Percentiles rank a stretch among this genome's conserved stretches.
phyloP scores from a whole-genome alignment of 2,329 filamentous ascomycete species.

The Dendryphion nanum region DNA sequence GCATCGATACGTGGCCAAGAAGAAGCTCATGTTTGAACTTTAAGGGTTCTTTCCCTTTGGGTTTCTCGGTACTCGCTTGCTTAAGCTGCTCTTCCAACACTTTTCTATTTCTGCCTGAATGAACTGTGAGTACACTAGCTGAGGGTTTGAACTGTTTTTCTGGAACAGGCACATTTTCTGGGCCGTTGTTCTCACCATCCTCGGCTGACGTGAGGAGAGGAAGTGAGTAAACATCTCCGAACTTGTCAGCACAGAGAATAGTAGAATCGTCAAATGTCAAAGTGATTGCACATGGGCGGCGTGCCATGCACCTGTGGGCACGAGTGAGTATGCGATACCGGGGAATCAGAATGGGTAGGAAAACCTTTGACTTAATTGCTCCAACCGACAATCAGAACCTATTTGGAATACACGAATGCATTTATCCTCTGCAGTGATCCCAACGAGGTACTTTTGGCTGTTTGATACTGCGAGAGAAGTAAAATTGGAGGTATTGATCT shows the following conservation, averaged over 20 bases:
- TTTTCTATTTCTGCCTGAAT: constrained; percentile 59
- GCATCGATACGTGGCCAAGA: constrained; percentile 91
- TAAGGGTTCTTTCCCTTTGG: constrained; percentile 49
- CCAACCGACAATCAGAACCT: constrained; percentile 59
- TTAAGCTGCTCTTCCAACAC: constrained; percentile 58
- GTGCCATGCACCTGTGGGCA: constrained; percentile 72
- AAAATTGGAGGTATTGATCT: constrained; percentile 57
- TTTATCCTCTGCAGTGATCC: constrained; percentile 89
- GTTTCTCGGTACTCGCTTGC: constrained; percentile 38
- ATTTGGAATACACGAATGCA: constrained; percentile 78
- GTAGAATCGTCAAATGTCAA: constrained; percentile 68
- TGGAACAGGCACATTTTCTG: not conserved
- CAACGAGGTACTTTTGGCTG: constrained; percentile 68
- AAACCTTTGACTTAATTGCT: constrained; percentile 71
- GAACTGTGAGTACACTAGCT: constrained; percentile 59
- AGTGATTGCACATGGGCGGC: constrained; percentile 75
- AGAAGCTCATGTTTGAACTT: constrained; percentile 74
- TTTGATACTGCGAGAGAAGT: constrained; percentile 65
- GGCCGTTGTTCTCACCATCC: constrained; percentile 24
- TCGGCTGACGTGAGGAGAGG: constrained; percentile 60
- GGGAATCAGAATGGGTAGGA: not conserved
- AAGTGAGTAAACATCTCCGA: constrained; percentile 90
- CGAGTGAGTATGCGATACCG: constrained; percentile 10
- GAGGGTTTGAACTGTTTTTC: constrained; percentile 45
- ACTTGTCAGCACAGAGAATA: constrained; percentile 88